phyloP scores from a whole-genome alignment of 75 land plant genomes.

The Adiantum capillusveneris region DNA sequence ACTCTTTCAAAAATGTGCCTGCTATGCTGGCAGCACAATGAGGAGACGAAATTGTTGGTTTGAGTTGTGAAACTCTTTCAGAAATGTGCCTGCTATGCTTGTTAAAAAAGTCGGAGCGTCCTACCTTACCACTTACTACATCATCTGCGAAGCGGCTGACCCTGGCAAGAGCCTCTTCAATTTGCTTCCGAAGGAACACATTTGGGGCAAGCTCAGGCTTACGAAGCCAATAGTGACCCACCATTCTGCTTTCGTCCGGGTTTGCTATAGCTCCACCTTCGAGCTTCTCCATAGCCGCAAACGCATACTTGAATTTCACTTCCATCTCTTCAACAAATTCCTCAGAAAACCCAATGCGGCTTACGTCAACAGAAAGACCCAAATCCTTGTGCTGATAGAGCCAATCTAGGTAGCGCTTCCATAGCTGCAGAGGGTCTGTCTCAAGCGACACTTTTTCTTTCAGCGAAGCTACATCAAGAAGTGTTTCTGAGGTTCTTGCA shows the following conservation, averaged over 20 bases:
- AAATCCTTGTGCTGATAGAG: slow-evolving; percentile 97
- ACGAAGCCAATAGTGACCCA: slow-evolving; percentile 94
- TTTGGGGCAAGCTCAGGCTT: slow-evolving; percentile 64
- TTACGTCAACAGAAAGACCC: slow-evolving; percentile 77
- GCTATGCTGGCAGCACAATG: no score
- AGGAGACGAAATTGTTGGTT: no score
- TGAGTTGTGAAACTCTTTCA: no score
- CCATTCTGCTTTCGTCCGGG: slow-evolving; percentile 90
- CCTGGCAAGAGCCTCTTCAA: slow-evolving; percentile 51
- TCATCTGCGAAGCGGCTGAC: slow-evolving; percentile 63
- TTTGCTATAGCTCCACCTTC: slow-evolving; percentile 89
- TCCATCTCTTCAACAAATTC: slow-evolving; percentile 75
- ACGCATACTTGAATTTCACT: slow-evolving; percentile 60
- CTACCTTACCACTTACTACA: slow-evolving; percentile 77
- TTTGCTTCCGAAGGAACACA: slow-evolving; percentile 44
- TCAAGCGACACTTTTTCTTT: slow-evolving; percentile 33
- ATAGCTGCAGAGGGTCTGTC: slow-evolving; percentile 60
- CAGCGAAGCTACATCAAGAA: slow-evolving; percentile 6
- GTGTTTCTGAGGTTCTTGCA: not conserved
- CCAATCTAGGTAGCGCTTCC: slow-evolving; percentile 84
- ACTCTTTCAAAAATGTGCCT: no score
- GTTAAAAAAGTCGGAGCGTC: no score
- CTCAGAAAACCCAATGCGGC: slow-evolving; percentile 74
- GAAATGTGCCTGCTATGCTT: no score
- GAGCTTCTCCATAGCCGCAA: slow-evolving; percentile 63